phyloP scores from a whole-genome alignment of 805 yeast species.

The Spencermartinsiella europaea region DNA sequence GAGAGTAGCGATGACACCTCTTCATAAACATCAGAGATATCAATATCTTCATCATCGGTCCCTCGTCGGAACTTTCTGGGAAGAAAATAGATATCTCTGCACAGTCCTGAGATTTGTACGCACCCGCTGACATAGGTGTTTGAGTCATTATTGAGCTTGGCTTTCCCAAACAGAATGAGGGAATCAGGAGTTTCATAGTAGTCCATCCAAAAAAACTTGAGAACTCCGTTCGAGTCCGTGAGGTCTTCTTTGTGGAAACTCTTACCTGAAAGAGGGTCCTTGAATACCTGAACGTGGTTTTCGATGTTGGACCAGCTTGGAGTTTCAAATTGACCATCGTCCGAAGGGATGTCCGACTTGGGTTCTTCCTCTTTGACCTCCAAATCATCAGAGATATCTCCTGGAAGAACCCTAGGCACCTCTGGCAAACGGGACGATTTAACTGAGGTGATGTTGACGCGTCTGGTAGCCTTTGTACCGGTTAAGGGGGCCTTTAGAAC shows the following conservation, averaged over 20 bases:
- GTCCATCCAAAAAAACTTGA: slow-evolving; percentile 87
- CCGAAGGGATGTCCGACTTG: slow-evolving; percentile 3
- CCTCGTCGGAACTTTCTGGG: slow-evolving; percentile 45
- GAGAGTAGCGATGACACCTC: slow-evolving; percentile 67
- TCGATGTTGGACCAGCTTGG: slow-evolving; percentile 7
- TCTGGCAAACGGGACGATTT: not conserved
- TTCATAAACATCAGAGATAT: slow-evolving; percentile 63
- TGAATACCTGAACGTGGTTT: not conserved
- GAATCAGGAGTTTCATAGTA: slow-evolving; percentile 70
- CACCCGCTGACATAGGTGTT: slow-evolving; percentile 61
- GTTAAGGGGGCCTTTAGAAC: slow-evolving; percentile 2
- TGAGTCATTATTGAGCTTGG: slow-evolving; percentile 47
- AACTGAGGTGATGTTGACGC: slow-evolving; percentile 5
- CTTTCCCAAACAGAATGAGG: slow-evolving; percentile 76
- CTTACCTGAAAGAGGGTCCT: not conserved
- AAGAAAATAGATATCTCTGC: slow-evolving; percentile 69
- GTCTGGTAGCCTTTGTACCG: not conserved
- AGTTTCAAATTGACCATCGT: not conserved
- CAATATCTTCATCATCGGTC: slow-evolving; percentile 8
- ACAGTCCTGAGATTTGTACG: slow-evolving; percentile 65
- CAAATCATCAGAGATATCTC: not conserved
- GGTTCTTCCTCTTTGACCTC: not conserved
- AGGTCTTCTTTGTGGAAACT: not conserved
- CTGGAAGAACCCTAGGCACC: not conserved
- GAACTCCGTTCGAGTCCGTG: slow-evolving; percentile 45